Percentiles rank a stretch among this genome's conserved stretches.
Conservation (phyloP, 106 monocot genomes). For the Platanthera guangdongensis region DNA sequence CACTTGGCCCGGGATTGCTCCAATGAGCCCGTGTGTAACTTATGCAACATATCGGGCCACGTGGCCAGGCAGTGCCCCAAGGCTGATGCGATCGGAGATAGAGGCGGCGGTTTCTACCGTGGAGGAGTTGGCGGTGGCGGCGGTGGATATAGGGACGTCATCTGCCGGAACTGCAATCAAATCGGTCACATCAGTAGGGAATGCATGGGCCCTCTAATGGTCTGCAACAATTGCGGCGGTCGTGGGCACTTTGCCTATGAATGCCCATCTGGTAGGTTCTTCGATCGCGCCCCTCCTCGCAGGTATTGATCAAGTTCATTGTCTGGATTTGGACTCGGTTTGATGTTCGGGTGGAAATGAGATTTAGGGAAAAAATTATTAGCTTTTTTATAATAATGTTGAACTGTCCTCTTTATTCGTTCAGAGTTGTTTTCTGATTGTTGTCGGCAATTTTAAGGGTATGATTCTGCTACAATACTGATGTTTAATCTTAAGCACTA, state of each 20-base stretch:
- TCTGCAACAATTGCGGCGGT: slow-evolving; percentile 66
- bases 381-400: too few relatives aligned
- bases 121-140: slow-evolving; percentile 10
- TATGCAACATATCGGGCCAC: slow-evolving; percentile 82
- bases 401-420: not conserved
- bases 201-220: slow-evolving; percentile 38
- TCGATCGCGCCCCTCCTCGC: slow-evolving; percentile 24
- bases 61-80: slow-evolving; percentile 77
- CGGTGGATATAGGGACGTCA: slow-evolving; percentile 25
- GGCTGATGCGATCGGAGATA: slow-evolving; percentile 39
- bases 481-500: too few relatives aligned
- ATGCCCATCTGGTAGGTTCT: slow-evolving; percentile 59
- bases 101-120: slow-evolving; percentile 17
- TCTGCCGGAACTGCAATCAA: slow-evolving; percentile 43
- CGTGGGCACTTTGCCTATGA: slow-evolving; percentile 61
- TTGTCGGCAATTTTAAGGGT: not conserved
- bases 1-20: slow-evolving; percentile 83
- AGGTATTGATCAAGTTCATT: not conserved
- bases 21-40: slow-evolving; percentile 88
- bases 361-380: not conserved
- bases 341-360: not conserved
- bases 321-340: not conserved
- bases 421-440: not conserved
- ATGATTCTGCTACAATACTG: not conserved
- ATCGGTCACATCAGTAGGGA: slow-evolving; percentile 55